Evolutionary conservation across 2,329 filamentous ascomycete genomes (phyloP).

Genomic region (Fusarium dlaminii): DNA sequence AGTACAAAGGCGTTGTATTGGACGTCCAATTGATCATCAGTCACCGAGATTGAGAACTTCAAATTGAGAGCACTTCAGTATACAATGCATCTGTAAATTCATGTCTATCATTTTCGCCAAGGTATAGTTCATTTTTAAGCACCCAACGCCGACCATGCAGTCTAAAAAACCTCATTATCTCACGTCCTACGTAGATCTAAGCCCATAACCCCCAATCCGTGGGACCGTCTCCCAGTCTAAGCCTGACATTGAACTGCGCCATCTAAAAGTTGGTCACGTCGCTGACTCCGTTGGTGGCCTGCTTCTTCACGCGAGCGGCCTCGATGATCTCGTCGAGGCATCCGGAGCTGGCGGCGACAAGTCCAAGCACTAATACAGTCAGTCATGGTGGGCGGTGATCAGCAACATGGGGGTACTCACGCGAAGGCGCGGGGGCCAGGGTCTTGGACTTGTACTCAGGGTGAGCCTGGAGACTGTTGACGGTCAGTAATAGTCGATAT

Average conservation of each 20-base stretch:
- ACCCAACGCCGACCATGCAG: slow-evolving; percentile 28
- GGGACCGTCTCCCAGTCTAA: slow-evolving; percentile 5
- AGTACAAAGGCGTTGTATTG: too few species aligned
- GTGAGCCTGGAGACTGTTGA: slow-evolving; percentile 64
- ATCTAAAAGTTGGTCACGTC: slow-evolving; percentile 23
- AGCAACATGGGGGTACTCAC: neutral
- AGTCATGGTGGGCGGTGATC: neutral
- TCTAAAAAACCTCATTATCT: slow-evolving; percentile 32
- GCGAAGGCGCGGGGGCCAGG: slow-evolving; percentile 73
- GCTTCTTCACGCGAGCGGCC: slow-evolving; percentile 22
- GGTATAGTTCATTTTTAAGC: slow-evolving; percentile 31
- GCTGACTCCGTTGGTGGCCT: slow-evolving; percentile 12
- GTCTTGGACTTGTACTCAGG: slow-evolving; percentile 86
- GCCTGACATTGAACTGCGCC: neutral
- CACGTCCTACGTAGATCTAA: slow-evolving; percentile 29
- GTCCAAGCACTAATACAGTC: slow-evolving; percentile 61
- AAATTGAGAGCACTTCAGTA: slow-evolving; percentile 30
- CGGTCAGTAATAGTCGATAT: slow-evolving; percentile 41
- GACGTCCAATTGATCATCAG: neutral
- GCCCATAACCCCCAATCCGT: neutral
- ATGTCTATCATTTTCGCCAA: slow-evolving; percentile 28
- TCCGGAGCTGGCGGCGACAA: slow-evolving; percentile 65
- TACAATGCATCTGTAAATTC: slow-evolving; percentile 10
- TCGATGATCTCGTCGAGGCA: slow-evolving; percentile 61
- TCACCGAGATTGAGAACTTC: neutral